phyloP scores from a whole-genome alignment of 371 early-diverging fungal genomes.

The Capillidium rhysosporum region DNA sequence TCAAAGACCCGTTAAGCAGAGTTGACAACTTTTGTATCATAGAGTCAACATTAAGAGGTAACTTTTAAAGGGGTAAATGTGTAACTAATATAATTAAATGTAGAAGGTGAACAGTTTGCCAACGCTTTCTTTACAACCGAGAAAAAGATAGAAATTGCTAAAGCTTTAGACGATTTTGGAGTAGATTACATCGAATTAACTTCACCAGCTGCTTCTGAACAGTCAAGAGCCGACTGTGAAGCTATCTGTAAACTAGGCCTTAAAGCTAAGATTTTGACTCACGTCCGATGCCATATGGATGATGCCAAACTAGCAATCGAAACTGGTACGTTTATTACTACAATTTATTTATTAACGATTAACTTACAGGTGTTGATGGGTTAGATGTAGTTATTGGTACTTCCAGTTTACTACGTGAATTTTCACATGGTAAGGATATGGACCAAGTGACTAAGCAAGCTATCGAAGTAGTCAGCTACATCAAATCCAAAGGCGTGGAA shows the following conservation, averaged over 20 bases:
- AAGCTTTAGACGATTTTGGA: conserved; percentile 85
- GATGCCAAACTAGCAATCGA: conserved; percentile 87
- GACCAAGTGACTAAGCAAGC: conserved; percentile 82
- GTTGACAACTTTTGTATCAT: conserved; percentile 86
- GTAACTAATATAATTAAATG: not conserved
- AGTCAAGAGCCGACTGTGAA: conserved; percentile 74
- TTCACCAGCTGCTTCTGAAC: conserved; percentile 89
- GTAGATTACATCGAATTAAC: conserved; percentile 94
- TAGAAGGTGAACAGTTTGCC: conserved; percentile 95
- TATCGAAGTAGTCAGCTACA: conserved; percentile 80
- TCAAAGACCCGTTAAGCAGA: conserved; percentile 56
- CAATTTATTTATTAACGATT: not conserved
- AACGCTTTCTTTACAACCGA: conserved; percentile 92
- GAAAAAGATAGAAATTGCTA: conserved; percentile 92
- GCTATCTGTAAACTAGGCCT: conserved; percentile 78
- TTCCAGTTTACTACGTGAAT: conserved; percentile 76
- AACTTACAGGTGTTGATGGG: conserved; percentile 55
- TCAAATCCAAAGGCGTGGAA: conserved; percentile 85
- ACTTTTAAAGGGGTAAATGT: not conserved
- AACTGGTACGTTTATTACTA: conserved; percentile 28
- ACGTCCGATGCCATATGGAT: conserved; percentile 93
- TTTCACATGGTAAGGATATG: conserved; percentile 96
- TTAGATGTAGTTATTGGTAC: conserved; percentile 94
- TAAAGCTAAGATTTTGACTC: conserved; percentile 92
- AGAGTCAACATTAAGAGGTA: conserved; percentile 84